phyloP scores from a whole-genome alignment of 2,329 filamentous ascomycete species.

The Cryphonectria japonica region DNA sequence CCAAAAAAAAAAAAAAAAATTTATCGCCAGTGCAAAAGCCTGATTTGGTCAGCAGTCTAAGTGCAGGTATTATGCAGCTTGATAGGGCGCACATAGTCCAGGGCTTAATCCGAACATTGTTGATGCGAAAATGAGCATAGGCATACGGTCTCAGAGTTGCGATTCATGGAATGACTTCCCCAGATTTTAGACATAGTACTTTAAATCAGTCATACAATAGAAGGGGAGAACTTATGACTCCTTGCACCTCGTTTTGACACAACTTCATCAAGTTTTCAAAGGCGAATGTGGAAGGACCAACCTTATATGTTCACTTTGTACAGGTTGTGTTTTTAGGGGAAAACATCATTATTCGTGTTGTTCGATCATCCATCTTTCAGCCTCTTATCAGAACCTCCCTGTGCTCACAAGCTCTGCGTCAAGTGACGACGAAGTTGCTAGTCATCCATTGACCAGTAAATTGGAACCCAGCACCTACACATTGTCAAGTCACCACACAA shows the following conservation, averaged over 20 bases:
- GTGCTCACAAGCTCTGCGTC: background rate
- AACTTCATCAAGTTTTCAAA: background rate
- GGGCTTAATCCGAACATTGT: background rate
- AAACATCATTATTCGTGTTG: background rate
- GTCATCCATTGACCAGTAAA: background rate
- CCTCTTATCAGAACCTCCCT: background rate
- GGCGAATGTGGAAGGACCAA: background rate
- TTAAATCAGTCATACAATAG: background rate
- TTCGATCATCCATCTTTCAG: background rate
- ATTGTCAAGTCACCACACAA: background rate
- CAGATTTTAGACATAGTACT: background rate
- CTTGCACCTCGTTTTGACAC: background rate
- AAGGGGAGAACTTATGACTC: slow-evolving; percentile 3
- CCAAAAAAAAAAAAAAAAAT: background rate
- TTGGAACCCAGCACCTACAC: background rate
- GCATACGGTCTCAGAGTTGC: background rate
- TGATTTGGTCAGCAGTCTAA: slow-evolving; percentile 20
- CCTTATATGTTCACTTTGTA: background rate
- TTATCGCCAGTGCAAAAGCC: slow-evolving; percentile 13
- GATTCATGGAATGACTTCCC: background rate
- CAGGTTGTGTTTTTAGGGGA: background rate
- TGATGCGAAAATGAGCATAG: slow-evolving; percentile 4
- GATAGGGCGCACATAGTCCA: background rate
- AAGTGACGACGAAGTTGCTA: background rate
- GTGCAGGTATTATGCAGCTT: background rate